These are phyloP conservation scores for Aquilaria sinensis DNA, from an alignment of 345 rosid genomes.

Conservation along the genomic window DNA sequence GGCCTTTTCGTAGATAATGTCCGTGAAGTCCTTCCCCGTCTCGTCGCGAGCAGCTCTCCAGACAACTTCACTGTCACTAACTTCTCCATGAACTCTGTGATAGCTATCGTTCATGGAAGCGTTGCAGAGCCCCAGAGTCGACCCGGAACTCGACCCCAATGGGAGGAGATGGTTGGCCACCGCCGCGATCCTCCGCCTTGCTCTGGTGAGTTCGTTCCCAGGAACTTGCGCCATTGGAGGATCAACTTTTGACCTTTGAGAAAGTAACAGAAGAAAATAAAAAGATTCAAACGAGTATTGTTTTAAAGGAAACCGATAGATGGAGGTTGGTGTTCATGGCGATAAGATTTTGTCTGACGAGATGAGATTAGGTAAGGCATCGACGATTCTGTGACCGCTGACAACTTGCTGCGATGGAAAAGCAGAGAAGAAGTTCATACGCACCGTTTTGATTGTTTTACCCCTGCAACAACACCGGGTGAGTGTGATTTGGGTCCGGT, in stretches of 20 bases:
- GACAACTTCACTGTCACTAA: slow-evolving; percentile 41
- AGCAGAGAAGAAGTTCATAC: too few species aligned
- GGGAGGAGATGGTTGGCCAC: slow-evolving; percentile 49
- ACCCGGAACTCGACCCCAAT: slow-evolving; percentile 4
- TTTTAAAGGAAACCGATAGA: neutral
- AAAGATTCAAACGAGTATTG: too few species aligned
- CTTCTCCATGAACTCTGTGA: slow-evolving; percentile 73
- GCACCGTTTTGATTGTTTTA: too few species aligned
- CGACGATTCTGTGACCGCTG: neutral
- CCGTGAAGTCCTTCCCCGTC: slow-evolving; percentile 43
- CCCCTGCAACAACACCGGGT: too few species aligned
- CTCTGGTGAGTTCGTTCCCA: slow-evolving; percentile 26
- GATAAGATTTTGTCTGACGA: neutral
- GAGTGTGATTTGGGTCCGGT: too few species aligned
- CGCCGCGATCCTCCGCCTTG: slow-evolving; percentile 45
- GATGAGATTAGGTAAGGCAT: neutral
- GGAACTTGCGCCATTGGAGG: slow-evolving; percentile 21
- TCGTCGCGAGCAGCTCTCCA: slow-evolving; percentile 52
- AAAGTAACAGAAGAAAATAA: neutral
- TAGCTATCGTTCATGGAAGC: slow-evolving; percentile 57
- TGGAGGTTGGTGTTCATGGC: neutral
- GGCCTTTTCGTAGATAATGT: slow-evolving; percentile 80
- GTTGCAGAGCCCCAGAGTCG: slow-evolving; percentile 12
- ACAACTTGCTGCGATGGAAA: too few species aligned
- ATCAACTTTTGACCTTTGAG: neutral